Evolutionary conservation across 257 asterid species (phyloP).

Genomic region (Handroanthus guayacan): DNA sequence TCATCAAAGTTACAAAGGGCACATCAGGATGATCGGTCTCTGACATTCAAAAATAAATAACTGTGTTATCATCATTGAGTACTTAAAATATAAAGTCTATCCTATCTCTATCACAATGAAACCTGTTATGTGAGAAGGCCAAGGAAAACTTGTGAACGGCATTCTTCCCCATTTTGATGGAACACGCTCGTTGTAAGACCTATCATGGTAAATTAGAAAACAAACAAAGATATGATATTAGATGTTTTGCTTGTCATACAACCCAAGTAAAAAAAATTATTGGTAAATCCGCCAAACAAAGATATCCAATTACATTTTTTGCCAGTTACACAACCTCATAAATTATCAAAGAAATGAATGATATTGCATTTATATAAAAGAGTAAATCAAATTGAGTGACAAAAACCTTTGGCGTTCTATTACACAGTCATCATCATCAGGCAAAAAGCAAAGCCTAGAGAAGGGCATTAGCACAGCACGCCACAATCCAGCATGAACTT

Average conservation of each 20-base stretch:
- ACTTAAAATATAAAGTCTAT: conserved; percentile 33
- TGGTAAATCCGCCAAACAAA: conserved; percentile 5
- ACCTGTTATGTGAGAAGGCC: conserved; percentile 78
- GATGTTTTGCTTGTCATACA: conserved; percentile 17
- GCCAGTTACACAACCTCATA: not conserved
- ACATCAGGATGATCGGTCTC: conserved; percentile 60
- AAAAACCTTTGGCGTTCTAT: conserved; percentile 64
- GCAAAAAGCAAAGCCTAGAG: conserved; percentile 69
- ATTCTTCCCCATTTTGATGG: conserved; percentile 58
- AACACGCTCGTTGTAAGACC: conserved; percentile 60
- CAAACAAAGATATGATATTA: conserved; percentile 9
- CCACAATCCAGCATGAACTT: conserved; percentile 63
- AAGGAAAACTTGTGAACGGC: conserved; percentile 72
- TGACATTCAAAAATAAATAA: conserved; percentile 39
- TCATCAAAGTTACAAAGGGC: conserved; percentile 77
- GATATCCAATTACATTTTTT: not conserved
- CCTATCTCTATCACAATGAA: conserved; percentile 28
- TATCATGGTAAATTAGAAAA: conserved; percentile 34
- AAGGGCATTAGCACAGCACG: conserved; percentile 67
- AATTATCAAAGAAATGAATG: conserved; percentile 15
- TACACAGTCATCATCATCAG: conserved; percentile 59
- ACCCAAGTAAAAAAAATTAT: not conserved
- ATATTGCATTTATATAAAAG: not conserved
- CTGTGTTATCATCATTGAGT: conserved; percentile 17
- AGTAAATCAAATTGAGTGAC: conserved; percentile 30